Evolutionary conservation across 2,329 filamentous ascomycete species (phyloP), one percentile per base, ranked within the genome.

Genomic region (Fusarium sambucinum): DNA sequence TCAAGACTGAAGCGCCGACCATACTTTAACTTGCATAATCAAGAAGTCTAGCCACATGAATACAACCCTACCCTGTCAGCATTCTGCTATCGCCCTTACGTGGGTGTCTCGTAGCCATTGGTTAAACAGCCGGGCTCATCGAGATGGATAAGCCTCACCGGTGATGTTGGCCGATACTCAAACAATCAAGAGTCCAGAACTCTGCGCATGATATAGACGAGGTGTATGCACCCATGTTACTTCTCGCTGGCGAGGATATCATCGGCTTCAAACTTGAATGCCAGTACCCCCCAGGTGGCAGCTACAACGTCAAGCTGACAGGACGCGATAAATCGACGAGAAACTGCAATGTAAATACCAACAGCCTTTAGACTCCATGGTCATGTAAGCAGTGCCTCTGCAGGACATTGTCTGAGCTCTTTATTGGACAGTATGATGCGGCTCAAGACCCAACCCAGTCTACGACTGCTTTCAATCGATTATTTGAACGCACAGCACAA

Each of bases 1-100:
- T 23, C 45, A 33, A 33, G 29, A 47, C 11, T 47, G 58, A 67
- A 66, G 58, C 58, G 46, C 35, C 63, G 9, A 30, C 30, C 52
- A 38, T 47, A 47, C 59, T 64, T 64, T 46, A 64, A 59, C 61
- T 59, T 64, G 61, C 61, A 64, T 64, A n/a, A 58, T 47, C 30
- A 44, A 59, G 37, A 60, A 47, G 29, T 68, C 54, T 56, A 61
- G 59, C 59, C 55, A 55, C 59, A 48, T 29, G 21, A 17, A 68
- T 68, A 40, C 25, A 33, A 68, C 65, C 54, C 54, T 64, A 59
- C 46, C 41, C 21, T 56, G 42, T 65, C 54, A 65, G 65, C 48
- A 59, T 42, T 23, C 45, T 52, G 37, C 45, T 42, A 33, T 40
- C 17, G 29, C 10, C 21, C 13, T 27, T 59, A 47, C 54, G 59